A percentile compares a stretch with the other conserved stretches of the same genome.
phyloP scores from a whole-genome alignment of 129 eudicot genomes.

The Dittrichia graveolens region DNA sequence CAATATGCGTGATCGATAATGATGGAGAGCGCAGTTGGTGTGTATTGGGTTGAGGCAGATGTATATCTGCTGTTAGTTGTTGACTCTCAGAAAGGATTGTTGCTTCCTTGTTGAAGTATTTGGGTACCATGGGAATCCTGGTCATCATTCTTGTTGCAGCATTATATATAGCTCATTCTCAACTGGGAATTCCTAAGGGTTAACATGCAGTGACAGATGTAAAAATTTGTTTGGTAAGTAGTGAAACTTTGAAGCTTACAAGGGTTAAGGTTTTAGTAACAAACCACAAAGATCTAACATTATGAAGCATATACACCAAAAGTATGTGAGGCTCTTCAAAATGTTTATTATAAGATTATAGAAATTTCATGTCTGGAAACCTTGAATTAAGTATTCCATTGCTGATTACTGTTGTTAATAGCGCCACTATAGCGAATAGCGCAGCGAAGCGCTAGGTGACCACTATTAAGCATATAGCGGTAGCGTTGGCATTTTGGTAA shows the following conservation, averaged over 20 bases:
- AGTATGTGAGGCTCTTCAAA: too few relatives aligned
- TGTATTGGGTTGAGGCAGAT: not conserved
- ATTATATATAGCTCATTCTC: not conserved
- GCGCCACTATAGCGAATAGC: too few relatives aligned
- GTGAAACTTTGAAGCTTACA: slow-evolving; percentile 7
- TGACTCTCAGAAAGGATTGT: not conserved
- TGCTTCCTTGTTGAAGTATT: slow-evolving; percentile 8
- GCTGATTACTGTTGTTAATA: too few relatives aligned
- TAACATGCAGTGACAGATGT: not conserved
- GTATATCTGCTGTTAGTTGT: not conserved
- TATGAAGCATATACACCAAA: too few relatives aligned
- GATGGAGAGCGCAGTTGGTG: too few relatives aligned
- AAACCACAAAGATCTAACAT: too few relatives aligned
- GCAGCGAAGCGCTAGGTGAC: too few relatives aligned
- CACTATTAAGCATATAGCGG: too few relatives aligned
- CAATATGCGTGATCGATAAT: not conserved
- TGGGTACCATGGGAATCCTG: slow-evolving; percentile 13
- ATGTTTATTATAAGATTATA: too few relatives aligned
- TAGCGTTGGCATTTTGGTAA: too few relatives aligned
- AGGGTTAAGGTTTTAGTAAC: not conserved
- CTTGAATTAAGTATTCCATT: too few relatives aligned
- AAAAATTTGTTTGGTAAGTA: slow-evolving; percentile 4
- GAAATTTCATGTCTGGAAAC: too few relatives aligned
- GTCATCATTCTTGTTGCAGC: not conserved
- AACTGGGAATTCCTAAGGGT: not conserved